phyloP scores from a whole-genome alignment of 768 basidiomycete species.

The Termitomyces sp. region DNA sequence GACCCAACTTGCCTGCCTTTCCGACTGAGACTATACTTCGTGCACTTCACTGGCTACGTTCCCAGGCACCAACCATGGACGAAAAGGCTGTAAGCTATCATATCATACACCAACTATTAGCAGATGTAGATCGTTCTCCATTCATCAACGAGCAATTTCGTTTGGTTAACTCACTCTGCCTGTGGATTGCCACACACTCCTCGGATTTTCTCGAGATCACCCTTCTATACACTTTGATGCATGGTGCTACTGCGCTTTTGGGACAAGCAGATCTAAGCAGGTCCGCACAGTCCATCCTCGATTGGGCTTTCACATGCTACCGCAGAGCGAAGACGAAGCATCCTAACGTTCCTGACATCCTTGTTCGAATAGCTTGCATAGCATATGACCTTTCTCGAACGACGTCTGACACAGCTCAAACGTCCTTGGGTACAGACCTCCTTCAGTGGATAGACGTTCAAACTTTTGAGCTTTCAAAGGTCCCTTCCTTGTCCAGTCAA shows the following conservation, averaged over 20 bases:
- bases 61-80: slow-evolving; percentile 38
- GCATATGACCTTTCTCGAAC: slow-evolving; percentile 52
- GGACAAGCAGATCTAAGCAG: slow-evolving; percentile 64
- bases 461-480: slow-evolving; percentile 32
- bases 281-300: slow-evolving; percentile 72
- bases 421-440: slow-evolving; percentile 47
- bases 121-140: slow-evolving; percentile 60
- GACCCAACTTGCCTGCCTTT: slow-evolving; percentile 66
- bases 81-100: slow-evolving; percentile 71
- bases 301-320: slow-evolving; percentile 70
- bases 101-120: slow-evolving; percentile 70
- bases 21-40: slow-evolving; percentile 47
- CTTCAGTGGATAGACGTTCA: slow-evolving; percentile 12
- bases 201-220: slow-evolving; percentile 54
- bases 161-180: slow-evolving; percentile 64
- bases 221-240: slow-evolving; percentile 67
- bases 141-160: slow-evolving; percentile 85
- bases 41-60: slow-evolving; percentile 61
- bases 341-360: slow-evolving; percentile 56
- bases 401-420: slow-evolving; percentile 25
- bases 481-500: slow-evolving; percentile 37
- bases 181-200: slow-evolving; percentile 68
- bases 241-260: slow-evolving; percentile 65
- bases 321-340: slow-evolving; percentile 39
- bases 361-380: slow-evolving; percentile 66